A percentile compares a stretch with the other conserved stretches of the same genome.
phyloP scores from a whole-genome alignment of 495 filamentous ascomycete species.

The Penicillium pancosmium region DNA sequence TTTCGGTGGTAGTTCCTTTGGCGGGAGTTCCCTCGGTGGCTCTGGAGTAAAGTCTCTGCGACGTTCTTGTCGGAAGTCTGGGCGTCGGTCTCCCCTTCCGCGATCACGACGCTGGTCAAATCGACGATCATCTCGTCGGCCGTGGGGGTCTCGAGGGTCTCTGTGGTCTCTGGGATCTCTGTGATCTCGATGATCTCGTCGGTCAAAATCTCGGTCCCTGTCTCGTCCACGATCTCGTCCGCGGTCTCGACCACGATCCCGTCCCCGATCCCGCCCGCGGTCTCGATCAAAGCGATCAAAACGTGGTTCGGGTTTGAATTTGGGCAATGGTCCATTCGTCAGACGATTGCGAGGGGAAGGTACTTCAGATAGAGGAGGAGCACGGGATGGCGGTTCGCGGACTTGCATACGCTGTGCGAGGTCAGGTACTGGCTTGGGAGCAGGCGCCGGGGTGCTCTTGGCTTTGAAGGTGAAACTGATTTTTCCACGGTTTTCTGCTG shows the following conservation, averaged over 20 bases:
- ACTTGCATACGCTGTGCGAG: slow-evolving; percentile 68
- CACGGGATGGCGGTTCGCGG: slow-evolving; percentile 46
- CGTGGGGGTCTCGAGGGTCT: slow-evolving; percentile 48
- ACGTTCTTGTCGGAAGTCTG: slow-evolving; percentile 44
- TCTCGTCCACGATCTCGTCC: slow-evolving; percentile 32
- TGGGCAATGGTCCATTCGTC: slow-evolving; percentile 42
- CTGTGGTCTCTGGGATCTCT: slow-evolving; percentile 48
- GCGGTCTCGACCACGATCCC: slow-evolving; percentile 42
- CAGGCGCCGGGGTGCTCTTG: slow-evolving; percentile 59
- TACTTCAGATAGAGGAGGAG: slow-evolving; percentile 31
- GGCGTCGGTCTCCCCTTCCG: slow-evolving; percentile 34
- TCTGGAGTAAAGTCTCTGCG: slow-evolving; percentile 42
- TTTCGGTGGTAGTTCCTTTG: slow-evolving; percentile 55
- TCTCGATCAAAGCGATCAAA: slow-evolving; percentile 48
- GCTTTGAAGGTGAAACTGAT: slow-evolving; percentile 89
- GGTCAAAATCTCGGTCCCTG: not conserved
- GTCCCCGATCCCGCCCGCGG: slow-evolving; percentile 45
- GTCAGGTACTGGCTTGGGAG: slow-evolving; percentile 71
- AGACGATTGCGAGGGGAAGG: slow-evolving; percentile 39
- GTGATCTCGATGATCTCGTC: slow-evolving; percentile 30
- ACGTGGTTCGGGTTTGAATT: slow-evolving; percentile 47
- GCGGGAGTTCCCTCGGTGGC: slow-evolving; percentile 32
- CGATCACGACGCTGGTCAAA: slow-evolving; percentile 43
- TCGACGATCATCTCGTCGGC: slow-evolving; percentile 47
- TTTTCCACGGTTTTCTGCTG: slow-evolving; percentile 65